Percentiles rank a stretch among this genome's conserved stretches.
These are phyloP conservation scores for Malassezia equina DNA, from an alignment of 1,284 basidiomycete species.

Conservation along the genomic window DNA sequence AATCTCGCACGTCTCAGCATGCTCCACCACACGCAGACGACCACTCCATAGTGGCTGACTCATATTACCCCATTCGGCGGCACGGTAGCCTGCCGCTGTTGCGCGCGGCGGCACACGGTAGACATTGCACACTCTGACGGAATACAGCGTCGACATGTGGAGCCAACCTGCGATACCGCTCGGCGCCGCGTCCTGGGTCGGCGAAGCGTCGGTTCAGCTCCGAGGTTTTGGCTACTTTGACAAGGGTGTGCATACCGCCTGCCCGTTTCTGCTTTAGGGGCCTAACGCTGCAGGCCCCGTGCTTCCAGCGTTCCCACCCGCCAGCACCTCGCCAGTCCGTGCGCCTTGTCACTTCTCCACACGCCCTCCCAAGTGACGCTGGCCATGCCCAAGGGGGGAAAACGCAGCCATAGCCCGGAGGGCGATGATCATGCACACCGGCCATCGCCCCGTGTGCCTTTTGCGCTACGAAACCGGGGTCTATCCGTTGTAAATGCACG, in stretches of 20 bases:
- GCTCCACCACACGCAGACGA: slow-evolving; percentile 70
- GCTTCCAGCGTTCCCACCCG: not conserved
- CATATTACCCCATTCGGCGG: slow-evolving; percentile 59
- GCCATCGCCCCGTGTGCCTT: not conserved
- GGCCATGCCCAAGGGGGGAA: not conserved
- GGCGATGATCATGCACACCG: not conserved
- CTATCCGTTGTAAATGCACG: not conserved
- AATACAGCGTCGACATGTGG: slow-evolving; percentile 66
- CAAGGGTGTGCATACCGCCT: too few relatives aligned
- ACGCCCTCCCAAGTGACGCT: not conserved
- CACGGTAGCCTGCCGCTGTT: slow-evolving; percentile 53
- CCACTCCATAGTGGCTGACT: slow-evolving; percentile 76
- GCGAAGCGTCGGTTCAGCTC: too few relatives aligned
- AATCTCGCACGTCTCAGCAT: slow-evolving; percentile 44
- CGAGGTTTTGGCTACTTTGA: too few relatives aligned
- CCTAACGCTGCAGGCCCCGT: not conserved
- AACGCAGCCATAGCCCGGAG: not conserved
- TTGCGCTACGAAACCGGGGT: not conserved
- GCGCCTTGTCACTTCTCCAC: not conserved
- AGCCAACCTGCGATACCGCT: not conserved
- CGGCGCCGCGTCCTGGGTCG: not conserved
- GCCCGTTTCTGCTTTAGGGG: too few relatives aligned
- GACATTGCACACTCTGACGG: slow-evolving; percentile 70
- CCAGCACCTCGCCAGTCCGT: not conserved
- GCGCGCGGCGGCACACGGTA: slow-evolving; percentile 59